These are phyloP conservation scores for Ganoderma resinaceum DNA, from an alignment of 1,284 basidiomycete genomes.

Conservation along the genomic window DNA sequence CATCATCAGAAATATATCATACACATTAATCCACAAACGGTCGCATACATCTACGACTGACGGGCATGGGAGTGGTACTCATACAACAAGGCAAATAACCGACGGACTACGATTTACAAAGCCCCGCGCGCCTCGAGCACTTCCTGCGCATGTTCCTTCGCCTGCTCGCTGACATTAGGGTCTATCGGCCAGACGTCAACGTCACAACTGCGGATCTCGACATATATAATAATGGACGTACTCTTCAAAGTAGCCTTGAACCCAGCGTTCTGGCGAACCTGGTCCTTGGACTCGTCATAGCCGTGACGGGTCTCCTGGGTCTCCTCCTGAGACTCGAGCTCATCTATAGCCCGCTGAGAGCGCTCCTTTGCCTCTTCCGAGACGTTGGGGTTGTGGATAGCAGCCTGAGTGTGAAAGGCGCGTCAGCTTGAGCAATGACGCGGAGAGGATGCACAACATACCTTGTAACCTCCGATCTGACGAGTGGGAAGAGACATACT, in stretches of 20 bases:
- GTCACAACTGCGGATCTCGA: not conserved
- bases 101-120: too few relatives aligned
- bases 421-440: too few relatives aligned
- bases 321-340: constrained; percentile 40
- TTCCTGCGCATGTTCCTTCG: constrained; percentile 43
- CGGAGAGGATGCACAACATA: constrained; percentile 9
- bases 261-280: constrained; percentile 45
- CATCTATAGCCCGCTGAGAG: constrained; percentile 52
- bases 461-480: constrained; percentile 41
- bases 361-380: constrained; percentile 59
- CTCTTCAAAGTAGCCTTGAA: constrained; percentile 60
- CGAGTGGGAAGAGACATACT: too few relatives aligned
- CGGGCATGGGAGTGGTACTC: too few relatives aligned
- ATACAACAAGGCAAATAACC: too few relatives aligned
- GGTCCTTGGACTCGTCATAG: constrained; percentile 36
- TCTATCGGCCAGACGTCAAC: constrained; percentile 42
- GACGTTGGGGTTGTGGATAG: constrained; percentile 54
- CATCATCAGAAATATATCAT: too few relatives aligned
- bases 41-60: too few relatives aligned
- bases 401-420: constrained; percentile 35
- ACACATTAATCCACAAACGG: too few relatives aligned
- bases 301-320: constrained; percentile 25
- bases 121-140: constrained; percentile 43
- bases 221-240: constrained; percentile 21
- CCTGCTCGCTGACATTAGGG: constrained; percentile 49